phyloP scores from a whole-genome alignment of 2,329 filamentous ascomycete species.

The Tolypocladium sp. region DNA sequence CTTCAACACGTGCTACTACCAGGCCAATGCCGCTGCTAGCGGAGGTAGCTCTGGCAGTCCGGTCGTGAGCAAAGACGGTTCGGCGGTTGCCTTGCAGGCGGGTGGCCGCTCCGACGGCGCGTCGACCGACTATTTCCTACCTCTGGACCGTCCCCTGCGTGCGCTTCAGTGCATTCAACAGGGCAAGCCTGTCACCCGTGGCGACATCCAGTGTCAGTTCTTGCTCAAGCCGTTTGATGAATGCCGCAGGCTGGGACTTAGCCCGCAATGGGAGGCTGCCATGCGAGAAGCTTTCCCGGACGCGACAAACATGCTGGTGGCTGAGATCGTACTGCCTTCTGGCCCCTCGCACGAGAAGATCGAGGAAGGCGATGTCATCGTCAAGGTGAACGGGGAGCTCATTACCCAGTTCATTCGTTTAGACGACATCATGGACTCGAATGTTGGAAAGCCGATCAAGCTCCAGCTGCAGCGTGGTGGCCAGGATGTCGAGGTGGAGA shows the following conservation, averaged over 20 bases:
- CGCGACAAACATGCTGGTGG: slow-evolving; percentile 94
- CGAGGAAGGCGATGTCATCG: slow-evolving; percentile 85
- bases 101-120: slow-evolving; percentile 90
- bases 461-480: slow-evolving; percentile 84
- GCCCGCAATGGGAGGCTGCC: slow-evolving; percentile 75
- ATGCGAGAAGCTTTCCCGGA: slow-evolving; percentile 78
- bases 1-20: slow-evolving; percentile 94
- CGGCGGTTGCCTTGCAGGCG: slow-evolving; percentile 85
- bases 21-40: slow-evolving; percentile 92
- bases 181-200: slow-evolving; percentile 67
- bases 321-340: slow-evolving; percentile 86
- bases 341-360: slow-evolving; percentile 82
- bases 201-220: slow-evolving; percentile 98
- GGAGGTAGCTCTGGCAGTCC: slow-evolving; percentile 97
- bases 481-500: slow-evolving; percentile 73
- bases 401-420: slow-evolving; percentile 88
- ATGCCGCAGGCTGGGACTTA: slow-evolving; percentile 80
- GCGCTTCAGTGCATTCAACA: slow-evolving; percentile 80
- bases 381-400: slow-evolving; percentile 89
- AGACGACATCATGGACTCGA: slow-evolving; percentile 86
- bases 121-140: slow-evolving; percentile 95
- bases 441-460: slow-evolving; percentile 68
- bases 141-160: slow-evolving; percentile 79
- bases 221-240: slow-evolving; percentile 96
- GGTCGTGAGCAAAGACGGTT: slow-evolving; percentile 90